Conservation (phyloP, 2,329 filamentous ascomycete species). For the Geosmithia flava region DNA sequence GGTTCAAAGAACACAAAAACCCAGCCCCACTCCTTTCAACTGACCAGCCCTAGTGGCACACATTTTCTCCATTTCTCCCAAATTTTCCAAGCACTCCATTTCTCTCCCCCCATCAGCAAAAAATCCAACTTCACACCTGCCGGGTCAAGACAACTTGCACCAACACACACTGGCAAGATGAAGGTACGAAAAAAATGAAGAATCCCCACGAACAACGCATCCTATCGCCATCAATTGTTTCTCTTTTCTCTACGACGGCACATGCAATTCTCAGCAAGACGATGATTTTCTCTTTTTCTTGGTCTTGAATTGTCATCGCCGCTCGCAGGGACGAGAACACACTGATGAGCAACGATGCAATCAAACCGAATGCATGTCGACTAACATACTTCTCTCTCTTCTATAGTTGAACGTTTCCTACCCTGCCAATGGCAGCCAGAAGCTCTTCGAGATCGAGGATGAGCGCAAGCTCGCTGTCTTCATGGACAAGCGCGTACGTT, state of each 20-base stretch:
- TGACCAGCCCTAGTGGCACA: slow-evolving; percentile 27
- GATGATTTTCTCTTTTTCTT: neutral
- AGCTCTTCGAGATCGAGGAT: slow-evolving; percentile 98
- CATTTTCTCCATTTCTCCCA: slow-evolving; percentile 24
- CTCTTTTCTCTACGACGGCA: neutral
- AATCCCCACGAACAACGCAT: neutral
- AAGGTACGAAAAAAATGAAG: slow-evolving; percentile 21
- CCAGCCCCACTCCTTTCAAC: neutral
- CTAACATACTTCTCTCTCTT: slow-evolving; percentile 9
- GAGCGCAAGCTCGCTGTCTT: slow-evolving; percentile 98
- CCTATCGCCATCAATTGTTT: neutral
- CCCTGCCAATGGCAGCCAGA: slow-evolving; percentile 99
- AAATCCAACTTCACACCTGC: slow-evolving; percentile 6
- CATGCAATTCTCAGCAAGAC: neutral
- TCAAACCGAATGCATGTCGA: neutral
- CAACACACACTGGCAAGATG: slow-evolving; percentile 33
- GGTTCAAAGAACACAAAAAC: slow-evolving; percentile 17
- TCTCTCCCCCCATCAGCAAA: slow-evolving; percentile 9
- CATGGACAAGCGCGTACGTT: slow-evolving; percentile 88
- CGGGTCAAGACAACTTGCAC: slow-evolving; percentile 32
- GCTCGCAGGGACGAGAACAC: neutral
- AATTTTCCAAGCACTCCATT: slow-evolving; percentile 14
- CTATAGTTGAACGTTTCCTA: slow-evolving; percentile 56
- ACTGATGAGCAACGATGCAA: neutral
- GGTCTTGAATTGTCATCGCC: neutral